phyloP scores from a whole-genome alignment of 1,284 basidiomycete genomes.

The Naganishia cerealis region DNA sequence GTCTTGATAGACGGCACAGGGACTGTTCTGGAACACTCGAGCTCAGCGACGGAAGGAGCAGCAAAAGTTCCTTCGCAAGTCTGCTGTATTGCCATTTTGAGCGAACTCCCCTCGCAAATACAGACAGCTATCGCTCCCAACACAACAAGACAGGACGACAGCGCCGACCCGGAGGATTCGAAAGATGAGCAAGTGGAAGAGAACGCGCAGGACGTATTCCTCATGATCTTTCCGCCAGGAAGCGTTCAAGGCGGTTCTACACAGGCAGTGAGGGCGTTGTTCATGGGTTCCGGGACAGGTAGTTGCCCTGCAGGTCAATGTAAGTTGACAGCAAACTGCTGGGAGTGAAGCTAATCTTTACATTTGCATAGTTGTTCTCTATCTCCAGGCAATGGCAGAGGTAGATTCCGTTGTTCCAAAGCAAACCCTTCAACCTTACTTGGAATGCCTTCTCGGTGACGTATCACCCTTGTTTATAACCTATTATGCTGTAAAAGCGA shows the following conservation, averaged over 20 bases:
- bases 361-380: slow-evolving; percentile 49
- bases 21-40: not conserved
- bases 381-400: slow-evolving; percentile 44
- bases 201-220: slow-evolving; percentile 63
- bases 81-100: slow-evolving; percentile 24
- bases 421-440: slow-evolving; percentile 1
- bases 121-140: slow-evolving; percentile 2
- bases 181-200: slow-evolving; percentile 37
- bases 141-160: not conserved
- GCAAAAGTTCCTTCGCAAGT: not conserved
- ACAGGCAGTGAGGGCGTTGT: slow-evolving; percentile 65
- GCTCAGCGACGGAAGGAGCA: not conserved
- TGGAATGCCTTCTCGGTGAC: slow-evolving; percentile 11
- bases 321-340: slow-evolving; percentile 51
- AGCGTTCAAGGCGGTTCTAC: slow-evolving; percentile 58
- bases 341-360: not conserved
- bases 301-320: slow-evolving; percentile 81
- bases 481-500: slow-evolving; percentile 12
- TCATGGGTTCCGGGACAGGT: slow-evolving; percentile 80
- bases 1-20: slow-evolving; percentile 33
- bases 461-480: not conserved
- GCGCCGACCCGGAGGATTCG: slow-evolving; percentile 32
- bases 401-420: not conserved
- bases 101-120: slow-evolving; percentile 1
- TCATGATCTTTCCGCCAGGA: slow-evolving; percentile 79